Conservation (phyloP, 805 yeast genomes). For the Wickerhamomyces ciferrii region DNA sequence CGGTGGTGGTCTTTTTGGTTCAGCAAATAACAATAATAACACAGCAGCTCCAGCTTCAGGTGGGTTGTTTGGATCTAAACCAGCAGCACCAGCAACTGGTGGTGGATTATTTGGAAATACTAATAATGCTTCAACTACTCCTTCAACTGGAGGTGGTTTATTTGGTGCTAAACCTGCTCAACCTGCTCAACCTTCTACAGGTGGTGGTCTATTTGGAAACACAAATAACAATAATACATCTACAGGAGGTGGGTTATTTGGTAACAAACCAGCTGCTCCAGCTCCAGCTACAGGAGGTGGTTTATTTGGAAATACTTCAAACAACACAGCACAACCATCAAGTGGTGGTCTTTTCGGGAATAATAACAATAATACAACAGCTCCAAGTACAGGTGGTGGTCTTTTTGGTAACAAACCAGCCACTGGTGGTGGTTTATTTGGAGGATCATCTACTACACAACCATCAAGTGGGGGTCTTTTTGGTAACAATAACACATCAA, state of each 20-base stretch:
- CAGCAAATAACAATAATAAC: conserved; percentile 16
- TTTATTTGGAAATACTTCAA: conserved; percentile 19
- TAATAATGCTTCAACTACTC: conserved; percentile 8
- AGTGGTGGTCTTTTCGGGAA: conserved; percentile 18
- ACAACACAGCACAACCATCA: background rate
- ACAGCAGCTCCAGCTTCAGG: conserved; percentile 20
- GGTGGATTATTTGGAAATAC: conserved; percentile 27
- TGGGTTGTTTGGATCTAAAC: conserved; percentile 26
- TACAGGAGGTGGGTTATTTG: conserved; percentile 17
- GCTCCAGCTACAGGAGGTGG: conserved; percentile 17
- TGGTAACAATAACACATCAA: conserved; percentile 16
- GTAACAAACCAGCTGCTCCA: conserved; percentile 9
- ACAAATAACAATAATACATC: background rate
- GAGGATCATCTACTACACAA: conserved; percentile 3
- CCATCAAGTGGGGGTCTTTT: conserved; percentile 4
- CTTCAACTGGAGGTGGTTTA: conserved; percentile 19
- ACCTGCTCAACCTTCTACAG: conserved; percentile 9
- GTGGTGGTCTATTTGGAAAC: conserved; percentile 25
- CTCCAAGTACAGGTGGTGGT: conserved; percentile 10
- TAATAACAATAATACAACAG: conserved; percentile 4
- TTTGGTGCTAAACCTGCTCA: conserved; percentile 19
- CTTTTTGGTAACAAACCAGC: conserved; percentile 20
- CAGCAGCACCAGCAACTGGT: conserved; percentile 7
- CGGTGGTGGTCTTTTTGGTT: conserved; percentile 30
- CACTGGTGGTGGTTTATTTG: conserved; percentile 24